These are phyloP conservation scores for Tylopilus cervinicoccineus DNA, from an alignment of 768 basidiomycete genomes.

Conservation along the genomic window DNA sequence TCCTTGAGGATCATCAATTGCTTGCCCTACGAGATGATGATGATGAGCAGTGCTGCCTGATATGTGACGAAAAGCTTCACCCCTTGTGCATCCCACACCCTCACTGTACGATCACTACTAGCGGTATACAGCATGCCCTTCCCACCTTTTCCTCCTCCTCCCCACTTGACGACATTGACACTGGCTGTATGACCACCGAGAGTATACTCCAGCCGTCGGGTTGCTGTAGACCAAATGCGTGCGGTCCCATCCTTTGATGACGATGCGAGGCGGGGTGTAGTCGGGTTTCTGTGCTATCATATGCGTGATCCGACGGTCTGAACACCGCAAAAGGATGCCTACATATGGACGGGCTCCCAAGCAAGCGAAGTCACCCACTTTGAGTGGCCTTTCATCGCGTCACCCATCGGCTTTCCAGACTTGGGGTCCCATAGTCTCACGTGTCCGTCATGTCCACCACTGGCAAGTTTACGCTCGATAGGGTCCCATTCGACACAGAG, in stretches of 20 bases:
- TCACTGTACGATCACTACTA: conserved; percentile 89
- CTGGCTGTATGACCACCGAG: conserved; percentile 92
- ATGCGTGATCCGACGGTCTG: background rate
- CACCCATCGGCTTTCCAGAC: conserved; percentile 83
- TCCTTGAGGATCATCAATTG: conserved; percentile 84
- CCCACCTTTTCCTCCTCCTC: conserved; percentile 67
- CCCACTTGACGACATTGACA: conserved; percentile 96
- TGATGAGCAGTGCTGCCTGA: conserved; percentile 2
- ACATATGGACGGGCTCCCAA: conserved; percentile 97
- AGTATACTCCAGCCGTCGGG: conserved; percentile 71
- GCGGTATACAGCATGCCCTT: conserved; percentile 89
- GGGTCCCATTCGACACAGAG: conserved; percentile 98
- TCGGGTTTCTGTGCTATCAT: conserved; percentile 54
- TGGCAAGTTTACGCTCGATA: conserved; percentile 84
- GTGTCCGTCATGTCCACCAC: conserved; percentile 92
- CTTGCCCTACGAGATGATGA: conserved; percentile 56
- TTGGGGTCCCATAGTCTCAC: conserved; percentile 94
- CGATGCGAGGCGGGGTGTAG: conserved; percentile 82
- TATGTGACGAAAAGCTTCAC: conserved; percentile 38
- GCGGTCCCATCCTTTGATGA: conserved; percentile 97
- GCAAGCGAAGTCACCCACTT: conserved; percentile 96
- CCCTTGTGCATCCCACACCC: conserved; percentile 87
- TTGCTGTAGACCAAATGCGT: conserved; percentile 84
- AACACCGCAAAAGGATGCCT: conserved; percentile 24
- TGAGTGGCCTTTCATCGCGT: conserved; percentile 86